These are phyloP conservation scores for Candida endomychidarum DNA, from an alignment of 805 yeast genomes.

Conservation along the genomic window DNA sequence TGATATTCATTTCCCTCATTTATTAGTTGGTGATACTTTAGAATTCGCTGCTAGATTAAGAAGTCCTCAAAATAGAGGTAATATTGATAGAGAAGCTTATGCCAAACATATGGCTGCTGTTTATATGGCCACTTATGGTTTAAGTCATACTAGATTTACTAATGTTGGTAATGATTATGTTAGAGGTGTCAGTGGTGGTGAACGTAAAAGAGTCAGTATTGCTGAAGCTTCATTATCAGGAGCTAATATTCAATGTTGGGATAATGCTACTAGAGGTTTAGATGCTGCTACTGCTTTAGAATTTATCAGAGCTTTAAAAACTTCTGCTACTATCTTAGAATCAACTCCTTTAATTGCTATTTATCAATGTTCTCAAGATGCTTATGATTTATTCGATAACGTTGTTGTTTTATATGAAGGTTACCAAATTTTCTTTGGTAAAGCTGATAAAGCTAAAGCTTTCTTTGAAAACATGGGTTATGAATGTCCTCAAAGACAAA, in stretches of 20 bases:
- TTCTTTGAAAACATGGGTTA: slow-evolving; percentile 64
- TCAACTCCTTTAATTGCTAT: slow-evolving; percentile 60
- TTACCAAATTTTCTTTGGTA: slow-evolving; percentile 47
- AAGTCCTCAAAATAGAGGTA: slow-evolving; percentile 37
- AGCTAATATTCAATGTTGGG: slow-evolving; percentile 54
- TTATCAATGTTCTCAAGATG: slow-evolving; percentile 48
- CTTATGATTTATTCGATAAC: slow-evolving; percentile 49
- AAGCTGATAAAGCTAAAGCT: slow-evolving; percentile 41
- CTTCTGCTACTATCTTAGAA: slow-evolving; percentile 61
- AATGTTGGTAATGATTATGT: slow-evolving; percentile 63
- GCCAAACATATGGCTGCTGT: slow-evolving; percentile 43
- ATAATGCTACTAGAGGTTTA: slow-evolving; percentile 82
- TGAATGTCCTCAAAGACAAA: slow-evolving; percentile 59
- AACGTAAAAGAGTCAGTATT: slow-evolving; percentile 78
- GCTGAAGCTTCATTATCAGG: slow-evolving; percentile 72
- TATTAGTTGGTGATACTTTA: slow-evolving; percentile 55
- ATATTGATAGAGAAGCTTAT: slow-evolving; percentile 30
- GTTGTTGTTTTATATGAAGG: slow-evolving; percentile 46
- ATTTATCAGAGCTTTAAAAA: slow-evolving; percentile 64
- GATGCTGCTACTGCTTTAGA: slow-evolving; percentile 84
- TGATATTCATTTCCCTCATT: slow-evolving; percentile 55
- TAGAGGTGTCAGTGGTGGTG: slow-evolving; percentile 83
- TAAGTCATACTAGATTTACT: slow-evolving; percentile 55
- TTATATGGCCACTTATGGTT: slow-evolving; percentile 45
- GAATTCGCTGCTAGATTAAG: slow-evolving; percentile 54